Conservation (phyloP, 73 alveolate genomes). For the Paramecium biaurelia region DNA sequence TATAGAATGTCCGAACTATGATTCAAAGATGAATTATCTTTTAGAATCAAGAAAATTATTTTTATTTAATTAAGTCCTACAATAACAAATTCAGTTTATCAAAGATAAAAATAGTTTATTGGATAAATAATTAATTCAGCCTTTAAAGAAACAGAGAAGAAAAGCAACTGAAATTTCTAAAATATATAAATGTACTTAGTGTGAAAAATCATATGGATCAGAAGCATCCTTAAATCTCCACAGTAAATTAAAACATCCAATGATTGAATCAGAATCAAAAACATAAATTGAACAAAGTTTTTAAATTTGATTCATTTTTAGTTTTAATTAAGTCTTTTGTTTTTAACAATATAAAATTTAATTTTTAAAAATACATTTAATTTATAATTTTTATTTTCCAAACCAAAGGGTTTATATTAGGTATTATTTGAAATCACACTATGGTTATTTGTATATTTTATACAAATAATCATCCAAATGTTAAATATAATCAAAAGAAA, state of each 20-base stretch:
- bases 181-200: slow-evolving; percentile 10
- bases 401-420: not conserved
- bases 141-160: slow-evolving; percentile 13
- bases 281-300: not conserved
- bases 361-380: not conserved
- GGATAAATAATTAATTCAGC: not conserved
- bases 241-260: slow-evolving; percentile 37
- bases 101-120: not conserved
- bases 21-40: not conserved
- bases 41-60: not conserved
- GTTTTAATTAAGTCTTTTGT: not conserved
- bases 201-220: slow-evolving; percentile 53
- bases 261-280: not conserved
- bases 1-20: not conserved
- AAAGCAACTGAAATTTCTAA: slow-evolving; percentile 4
- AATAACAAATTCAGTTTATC: not conserved
- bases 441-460: not conserved
- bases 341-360: not conserved
- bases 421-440: not conserved
- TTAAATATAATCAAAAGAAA: not conserved
- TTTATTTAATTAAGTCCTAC: not conserved
- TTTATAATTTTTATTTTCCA: not conserved
- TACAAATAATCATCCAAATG: no score
- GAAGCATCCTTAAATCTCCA: slow-evolving; percentile 60
- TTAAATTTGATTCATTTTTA: slow-evolving; percentile 1